Evolutionary conservation across 2,329 filamentous ascomycete species (phyloP), one percentile per base, ranked within the genome.

Genomic region (Nothophaeocryptopus gaeumannii): DNA sequence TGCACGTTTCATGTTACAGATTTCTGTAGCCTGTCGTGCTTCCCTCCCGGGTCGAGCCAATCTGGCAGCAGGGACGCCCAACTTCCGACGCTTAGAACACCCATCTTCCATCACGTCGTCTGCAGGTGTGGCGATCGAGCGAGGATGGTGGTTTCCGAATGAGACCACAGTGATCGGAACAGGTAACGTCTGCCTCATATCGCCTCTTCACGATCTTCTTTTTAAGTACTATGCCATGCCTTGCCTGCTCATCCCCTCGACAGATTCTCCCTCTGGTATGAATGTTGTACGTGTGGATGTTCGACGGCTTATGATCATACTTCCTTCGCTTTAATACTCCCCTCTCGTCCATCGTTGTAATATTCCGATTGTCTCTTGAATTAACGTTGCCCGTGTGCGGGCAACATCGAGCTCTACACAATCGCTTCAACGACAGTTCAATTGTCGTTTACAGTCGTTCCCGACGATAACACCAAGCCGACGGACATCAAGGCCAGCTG

Each of bases 401-500:
- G 44, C 39, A 50, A 39, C 47, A 36, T 35, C 26, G 47, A 48
- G 51, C 50, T 44, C 46, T 31, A 39, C 32, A 51, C 45, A 33
- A 56, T 56, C 48, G 44, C 51, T 51, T 50, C 43, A 44, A 54
- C 46, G 31, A 45, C 44, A 11, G 29, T 43, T 45, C 47, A 35
- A 31, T 33, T 45, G 57, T 56, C 53, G 49, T 60, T 58, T 38
- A 43, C 56, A 47, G 45, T 58, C 56, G 51, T 47, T 56, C 47
- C 39, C 40, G 45, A 53, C 52, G 32, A 51, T 65, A 63, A 67
- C 68, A 65, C 67, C 68, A 68, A 67, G 67, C 69, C 67, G 68
- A 65, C 62, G 64, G 65, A 45, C 45, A 16, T 30, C 32, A 42
- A 48, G 68, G 71, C 70, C 65, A 69, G 68, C 70, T 74, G 71